Conservation (phyloP, 257 asterid genomes). For the Pogostemon cablin region DNA sequence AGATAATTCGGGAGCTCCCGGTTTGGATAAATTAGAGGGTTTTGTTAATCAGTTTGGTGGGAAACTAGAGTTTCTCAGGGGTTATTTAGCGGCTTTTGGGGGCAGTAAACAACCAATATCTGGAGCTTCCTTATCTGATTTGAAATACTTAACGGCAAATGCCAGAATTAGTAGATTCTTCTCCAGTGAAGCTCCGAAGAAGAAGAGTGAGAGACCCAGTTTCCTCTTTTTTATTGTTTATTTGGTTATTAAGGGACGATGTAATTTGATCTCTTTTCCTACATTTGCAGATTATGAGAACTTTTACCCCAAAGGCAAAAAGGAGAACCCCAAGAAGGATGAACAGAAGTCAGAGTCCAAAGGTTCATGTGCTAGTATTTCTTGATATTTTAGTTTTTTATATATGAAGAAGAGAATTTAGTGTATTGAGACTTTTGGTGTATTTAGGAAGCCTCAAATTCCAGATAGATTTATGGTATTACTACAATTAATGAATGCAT, state of each 20-base stretch:
- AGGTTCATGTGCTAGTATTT: constrained; percentile 42
- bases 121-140: constrained; percentile 47
- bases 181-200: constrained; percentile 69
- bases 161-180: constrained; percentile 53
- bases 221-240: not conserved
- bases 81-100: constrained; percentile 57
- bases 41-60: constrained; percentile 45
- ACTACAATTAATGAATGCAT: not conserved
- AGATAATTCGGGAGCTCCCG: constrained; percentile 41
- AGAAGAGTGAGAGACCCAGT: constrained; percentile 55
- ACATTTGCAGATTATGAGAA: constrained; percentile 60
- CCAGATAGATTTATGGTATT: constrained; percentile 2
- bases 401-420: constrained; percentile 11
- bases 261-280: not conserved
- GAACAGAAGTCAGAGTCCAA: constrained; percentile 65
- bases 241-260: not conserved
- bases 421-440: not conserved
- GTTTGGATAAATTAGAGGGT: constrained; percentile 32
- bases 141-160: constrained; percentile 44
- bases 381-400: not conserved
- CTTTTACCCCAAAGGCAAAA: constrained; percentile 57
- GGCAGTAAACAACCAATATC: constrained; percentile 40
- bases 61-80: constrained; percentile 59
- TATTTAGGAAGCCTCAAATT: not conserved
- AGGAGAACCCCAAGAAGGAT: constrained; percentile 54